A percentile compares a stretch with the other conserved stretches of the same genome.
Conservation (phyloP, 202 grass and related monocot genomes). For the Carex arenaria region DNA sequence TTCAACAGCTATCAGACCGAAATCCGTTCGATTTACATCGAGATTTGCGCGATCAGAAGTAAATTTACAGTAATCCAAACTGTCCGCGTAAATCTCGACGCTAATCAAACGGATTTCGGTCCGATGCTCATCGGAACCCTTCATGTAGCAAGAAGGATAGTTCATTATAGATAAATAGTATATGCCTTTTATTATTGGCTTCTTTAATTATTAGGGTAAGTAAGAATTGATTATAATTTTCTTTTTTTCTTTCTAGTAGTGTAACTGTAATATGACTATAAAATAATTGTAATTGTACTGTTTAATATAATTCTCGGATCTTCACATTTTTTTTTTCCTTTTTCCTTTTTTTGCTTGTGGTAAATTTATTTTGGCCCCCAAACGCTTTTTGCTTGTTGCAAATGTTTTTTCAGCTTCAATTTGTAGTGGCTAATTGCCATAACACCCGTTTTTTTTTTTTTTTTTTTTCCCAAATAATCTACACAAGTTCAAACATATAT, state of each 20-base stretch:
- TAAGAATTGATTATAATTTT: too few species aligned
- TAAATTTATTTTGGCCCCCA: neutral
- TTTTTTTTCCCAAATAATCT: too few species aligned
- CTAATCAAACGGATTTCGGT: too few species aligned
- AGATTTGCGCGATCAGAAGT: too few species aligned
- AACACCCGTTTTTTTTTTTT: neutral
- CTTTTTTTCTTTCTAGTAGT: too few species aligned
- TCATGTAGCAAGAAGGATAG: neutral
- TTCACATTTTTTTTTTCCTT: neutral
- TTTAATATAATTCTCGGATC: neutral
- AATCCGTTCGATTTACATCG: too few species aligned
- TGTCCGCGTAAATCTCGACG: too few species aligned
- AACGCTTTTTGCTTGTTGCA: neutral
- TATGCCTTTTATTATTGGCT: neutral
- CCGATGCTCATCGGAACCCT: too few species aligned
- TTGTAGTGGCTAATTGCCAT: neutral
- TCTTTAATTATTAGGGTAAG: neutral
- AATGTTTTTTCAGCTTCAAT: neutral
- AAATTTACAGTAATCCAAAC: too few species aligned
- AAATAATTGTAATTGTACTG: constrained; percentile 15
- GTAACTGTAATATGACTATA: neutral
- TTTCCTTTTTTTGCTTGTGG: neutral
- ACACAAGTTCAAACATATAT: too few species aligned
- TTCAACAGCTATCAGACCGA: too few species aligned
- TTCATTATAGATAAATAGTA: neutral